Percentiles rank a stretch among this genome's conserved stretches.
Conservation (phyloP, 176 grass and related monocot species). For the Zoysia pacifica region DNA sequence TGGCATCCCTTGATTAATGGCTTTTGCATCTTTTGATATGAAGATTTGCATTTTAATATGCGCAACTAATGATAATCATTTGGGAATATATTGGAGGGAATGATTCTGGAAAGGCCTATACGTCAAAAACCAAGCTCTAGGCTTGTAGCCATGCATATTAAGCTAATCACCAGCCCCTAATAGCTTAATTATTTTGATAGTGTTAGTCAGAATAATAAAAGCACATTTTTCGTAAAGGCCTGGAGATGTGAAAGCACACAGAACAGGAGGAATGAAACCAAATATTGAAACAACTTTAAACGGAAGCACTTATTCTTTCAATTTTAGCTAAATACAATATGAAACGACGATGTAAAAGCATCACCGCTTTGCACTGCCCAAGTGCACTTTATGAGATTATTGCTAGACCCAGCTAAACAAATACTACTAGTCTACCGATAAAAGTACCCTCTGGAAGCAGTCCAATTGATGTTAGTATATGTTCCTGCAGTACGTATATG, state of each 20-base stretch:
- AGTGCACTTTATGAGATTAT: not conserved
- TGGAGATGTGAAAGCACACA: not conserved
- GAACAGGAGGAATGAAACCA: conserved; percentile 15
- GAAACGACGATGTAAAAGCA: conserved; percentile 4
- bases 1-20: conserved; percentile 47
- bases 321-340: conserved; percentile 6
- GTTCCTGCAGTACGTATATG: not conserved
- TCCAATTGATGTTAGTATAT: not conserved
- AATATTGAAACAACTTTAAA: conserved; percentile 26
- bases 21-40: conserved; percentile 50
- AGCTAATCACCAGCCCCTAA: conserved; percentile 29
- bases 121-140: conserved; percentile 34
- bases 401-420: not conserved
- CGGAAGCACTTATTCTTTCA: conserved; percentile 5
- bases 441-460: not conserved
- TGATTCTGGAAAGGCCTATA: conserved; percentile 32
- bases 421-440: not conserved
- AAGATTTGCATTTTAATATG: conserved; percentile 32
- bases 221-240: conserved; percentile 20
- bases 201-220: conserved; percentile 19
- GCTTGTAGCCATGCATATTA: conserved; percentile 52
- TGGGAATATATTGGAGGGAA: conserved; percentile 45
- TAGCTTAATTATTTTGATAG: conserved; percentile 19
- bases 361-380: conserved; percentile 5
- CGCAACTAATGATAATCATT: conserved; percentile 41